Conservation (phyloP, 225 moss, liverwort and hornwort genomes). For the Rhytidiadelphus loreus region DNA sequence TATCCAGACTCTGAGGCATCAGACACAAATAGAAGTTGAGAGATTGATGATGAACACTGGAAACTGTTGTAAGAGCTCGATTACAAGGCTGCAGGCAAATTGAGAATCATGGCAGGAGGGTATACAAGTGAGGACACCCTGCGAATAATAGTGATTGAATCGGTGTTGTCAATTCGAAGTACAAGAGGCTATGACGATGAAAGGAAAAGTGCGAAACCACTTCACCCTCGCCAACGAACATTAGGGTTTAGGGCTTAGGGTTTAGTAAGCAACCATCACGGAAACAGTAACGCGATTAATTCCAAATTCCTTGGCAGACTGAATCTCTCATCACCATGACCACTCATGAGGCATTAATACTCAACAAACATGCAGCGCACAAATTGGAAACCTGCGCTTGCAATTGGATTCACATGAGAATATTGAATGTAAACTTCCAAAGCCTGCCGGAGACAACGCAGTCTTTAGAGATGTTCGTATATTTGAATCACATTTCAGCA, state of each 20-base stretch:
- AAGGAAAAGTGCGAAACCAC: background rate
- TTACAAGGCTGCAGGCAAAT: background rate
- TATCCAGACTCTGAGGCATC: background rate
- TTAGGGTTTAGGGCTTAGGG: background rate
- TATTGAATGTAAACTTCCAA: background rate
- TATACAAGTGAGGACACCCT: slow-evolving; percentile 26
- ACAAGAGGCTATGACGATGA: background rate
- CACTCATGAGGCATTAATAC: background rate
- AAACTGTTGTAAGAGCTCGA: background rate
- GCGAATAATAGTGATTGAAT: background rate
- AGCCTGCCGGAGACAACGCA: background rate
- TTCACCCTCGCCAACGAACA: background rate
- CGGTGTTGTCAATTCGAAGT: background rate
- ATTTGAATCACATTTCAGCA: background rate
- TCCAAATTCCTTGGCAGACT: background rate
- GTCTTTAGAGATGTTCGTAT: no score
- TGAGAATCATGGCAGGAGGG: background rate
- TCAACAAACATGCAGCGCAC: background rate
- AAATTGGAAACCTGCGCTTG: background rate
- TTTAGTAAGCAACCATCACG: background rate
- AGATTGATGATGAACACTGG: background rate
- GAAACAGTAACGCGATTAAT: background rate
- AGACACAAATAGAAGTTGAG: background rate
- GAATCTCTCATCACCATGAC: background rate
- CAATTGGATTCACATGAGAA: background rate